Evolutionary conservation across 805 yeast species (phyloP).

Genomic region (Candida hungchunana): DNA sequence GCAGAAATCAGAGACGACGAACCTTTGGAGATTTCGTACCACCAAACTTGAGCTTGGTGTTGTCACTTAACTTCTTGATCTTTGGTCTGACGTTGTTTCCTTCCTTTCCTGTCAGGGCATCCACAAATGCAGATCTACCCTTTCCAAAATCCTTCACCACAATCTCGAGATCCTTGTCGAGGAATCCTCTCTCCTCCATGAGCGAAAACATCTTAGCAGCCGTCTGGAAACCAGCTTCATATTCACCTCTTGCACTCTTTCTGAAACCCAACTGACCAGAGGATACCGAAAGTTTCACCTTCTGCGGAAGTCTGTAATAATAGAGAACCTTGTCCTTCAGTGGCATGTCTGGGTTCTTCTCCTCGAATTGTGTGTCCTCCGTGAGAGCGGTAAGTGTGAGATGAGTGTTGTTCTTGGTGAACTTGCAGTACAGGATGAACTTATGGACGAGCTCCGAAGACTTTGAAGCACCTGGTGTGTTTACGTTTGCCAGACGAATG

Average conservation of each 20-base stretch:
- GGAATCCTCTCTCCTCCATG: constrained; percentile 58
- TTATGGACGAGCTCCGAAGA: constrained; percentile 40
- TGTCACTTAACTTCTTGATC: constrained; percentile 69
- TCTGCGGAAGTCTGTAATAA: constrained; percentile 76
- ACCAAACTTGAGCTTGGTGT: constrained; percentile 84
- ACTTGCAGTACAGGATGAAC: constrained; percentile 71
- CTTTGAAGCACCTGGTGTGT: constrained; percentile 8
- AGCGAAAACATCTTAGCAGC: constrained; percentile 65
- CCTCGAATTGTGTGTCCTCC: constrained; percentile 56
- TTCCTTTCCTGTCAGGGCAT: constrained; percentile 85
- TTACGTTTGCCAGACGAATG: constrained; percentile 10
- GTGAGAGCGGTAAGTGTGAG: constrained; percentile 68
- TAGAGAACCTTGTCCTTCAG: constrained; percentile 72
- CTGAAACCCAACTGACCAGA: constrained; percentile 89
- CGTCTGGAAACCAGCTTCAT: constrained; percentile 89
- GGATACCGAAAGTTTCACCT: constrained; percentile 58
- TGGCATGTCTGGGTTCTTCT: constrained; percentile 50
- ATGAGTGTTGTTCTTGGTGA: constrained; percentile 80
- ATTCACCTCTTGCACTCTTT: constrained; percentile 85
- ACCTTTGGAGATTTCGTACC: constrained; percentile 82
- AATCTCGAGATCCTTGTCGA: constrained; percentile 66
- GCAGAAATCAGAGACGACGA: constrained; percentile 55
- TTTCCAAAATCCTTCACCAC: constrained; percentile 81
- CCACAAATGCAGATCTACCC: constrained; percentile 82
- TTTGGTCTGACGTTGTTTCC: constrained; percentile 65